phyloP scores from a whole-genome alignment of 805 yeast species.

The Candida hispaniensis region DNA sequence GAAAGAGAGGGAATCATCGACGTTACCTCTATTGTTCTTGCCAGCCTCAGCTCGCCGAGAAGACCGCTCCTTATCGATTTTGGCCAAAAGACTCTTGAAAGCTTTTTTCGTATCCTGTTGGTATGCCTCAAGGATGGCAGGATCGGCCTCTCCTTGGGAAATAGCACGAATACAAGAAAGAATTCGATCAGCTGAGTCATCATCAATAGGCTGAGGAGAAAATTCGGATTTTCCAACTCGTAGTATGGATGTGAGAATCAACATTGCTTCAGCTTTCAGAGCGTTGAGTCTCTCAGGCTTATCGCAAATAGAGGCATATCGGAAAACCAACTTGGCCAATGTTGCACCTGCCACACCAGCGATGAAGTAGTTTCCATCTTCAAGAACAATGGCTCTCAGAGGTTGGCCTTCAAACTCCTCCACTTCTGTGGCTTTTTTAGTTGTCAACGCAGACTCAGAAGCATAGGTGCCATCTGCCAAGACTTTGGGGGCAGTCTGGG shows the following conservation, averaged over 20 bases:
- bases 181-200: conserved; percentile 93
- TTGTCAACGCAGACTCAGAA: conserved; percentile 71
- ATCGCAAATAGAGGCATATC: conserved; percentile 50
- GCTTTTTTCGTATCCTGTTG: conserved; percentile 83
- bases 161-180: conserved; percentile 75
- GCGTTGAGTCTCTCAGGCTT: conserved; percentile 57
- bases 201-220: conserved; percentile 73
- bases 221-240: conserved; percentile 71
- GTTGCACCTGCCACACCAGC: conserved; percentile 83
- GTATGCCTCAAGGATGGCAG: conserved; percentile 51
- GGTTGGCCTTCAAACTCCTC: conserved; percentile 45
- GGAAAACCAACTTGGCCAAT: conserved; percentile 73
- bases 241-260: conserved; percentile 82
- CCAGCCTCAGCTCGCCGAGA: conserved; percentile 46
- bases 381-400: conserved; percentile 63
- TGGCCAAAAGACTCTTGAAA: conserved; percentile 56
- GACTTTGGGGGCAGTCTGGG: conserved; percentile 39
- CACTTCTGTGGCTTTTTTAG: conserved; percentile 24
- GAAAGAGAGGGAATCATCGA: conserved; percentile 68
- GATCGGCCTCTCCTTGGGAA: conserved; percentile 44
- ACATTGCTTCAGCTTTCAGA: conserved; percentile 85
- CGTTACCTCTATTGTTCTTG: conserved; percentile 57
- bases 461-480: conserved; percentile 99
- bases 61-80: conserved; percentile 48
- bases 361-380: conserved; percentile 78